Evolutionary conservation across 2,329 filamentous ascomycete species (phyloP).

Genomic region (Emericellopsis atlantica): DNA sequence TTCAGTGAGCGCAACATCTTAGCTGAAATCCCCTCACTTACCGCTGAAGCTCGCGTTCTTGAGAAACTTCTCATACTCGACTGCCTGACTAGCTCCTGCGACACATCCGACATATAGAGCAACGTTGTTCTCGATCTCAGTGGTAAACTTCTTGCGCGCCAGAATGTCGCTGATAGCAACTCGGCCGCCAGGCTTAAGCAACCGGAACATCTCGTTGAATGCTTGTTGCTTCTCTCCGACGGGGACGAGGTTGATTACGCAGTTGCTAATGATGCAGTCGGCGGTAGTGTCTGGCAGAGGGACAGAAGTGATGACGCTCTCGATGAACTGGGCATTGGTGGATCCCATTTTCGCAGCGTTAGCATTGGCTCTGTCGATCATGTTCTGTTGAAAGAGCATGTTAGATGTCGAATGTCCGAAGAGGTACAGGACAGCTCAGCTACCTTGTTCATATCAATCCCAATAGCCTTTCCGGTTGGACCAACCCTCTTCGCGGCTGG

Average conservation of each 20-base stretch:
- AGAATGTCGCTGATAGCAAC: slow-evolving; percentile 50
- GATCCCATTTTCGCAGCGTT: slow-evolving; percentile 25
- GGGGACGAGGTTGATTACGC: slow-evolving; percentile 48
- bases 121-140: slow-evolving; percentile 32
- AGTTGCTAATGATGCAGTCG: slow-evolving; percentile 47
- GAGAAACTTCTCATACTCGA: slow-evolving; percentile 39
- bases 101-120: slow-evolving; percentile 49
- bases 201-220: slow-evolving; percentile 43
- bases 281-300: slow-evolving; percentile 27
- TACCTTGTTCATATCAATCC: slow-evolving; percentile 49
- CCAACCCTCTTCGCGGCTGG: slow-evolving; percentile 38
- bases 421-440: neutral
- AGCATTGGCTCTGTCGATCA: slow-evolving; percentile 34
- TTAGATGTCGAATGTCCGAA: too few relatives aligned
- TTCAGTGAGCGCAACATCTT: neutral
- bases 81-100: slow-evolving; percentile 38
- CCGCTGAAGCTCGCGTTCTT: slow-evolving; percentile 34
- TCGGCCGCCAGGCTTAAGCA: slow-evolving; percentile 43
- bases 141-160: slow-evolving; percentile 31
- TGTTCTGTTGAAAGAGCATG: slow-evolving; percentile 25
- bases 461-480: slow-evolving; percentile 32
- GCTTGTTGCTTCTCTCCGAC: slow-evolving; percentile 34
- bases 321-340: slow-evolving; percentile 36
- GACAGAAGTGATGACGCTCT: slow-evolving; percentile 37
- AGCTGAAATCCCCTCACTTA: slow-evolving; percentile 8